Conservation (phyloP, 495 filamentous ascomycete genomes). For the Talaromyces ruber region DNA sequence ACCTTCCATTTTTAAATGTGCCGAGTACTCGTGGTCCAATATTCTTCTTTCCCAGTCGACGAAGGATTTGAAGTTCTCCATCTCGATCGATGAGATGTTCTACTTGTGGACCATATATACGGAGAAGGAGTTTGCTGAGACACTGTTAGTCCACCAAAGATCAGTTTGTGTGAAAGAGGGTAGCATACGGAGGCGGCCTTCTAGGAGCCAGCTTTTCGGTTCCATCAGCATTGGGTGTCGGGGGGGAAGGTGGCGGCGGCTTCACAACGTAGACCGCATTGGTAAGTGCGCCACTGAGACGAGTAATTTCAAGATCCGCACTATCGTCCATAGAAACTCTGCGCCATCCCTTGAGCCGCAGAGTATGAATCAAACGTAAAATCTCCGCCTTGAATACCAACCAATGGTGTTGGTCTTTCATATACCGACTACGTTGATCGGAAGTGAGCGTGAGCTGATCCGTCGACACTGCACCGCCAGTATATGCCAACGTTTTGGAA, state of each 20-base stretch:
- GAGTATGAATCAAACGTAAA: constrained; percentile 77
- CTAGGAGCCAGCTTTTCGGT: constrained; percentile 28
- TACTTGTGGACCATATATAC: constrained; percentile 93
- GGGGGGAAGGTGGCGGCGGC: constrained; percentile 55
- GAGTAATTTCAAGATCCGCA: constrained; percentile 65
- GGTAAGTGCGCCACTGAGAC: constrained; percentile 88
- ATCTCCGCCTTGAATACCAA: constrained; percentile 80
- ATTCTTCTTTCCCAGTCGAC: constrained; percentile 77
- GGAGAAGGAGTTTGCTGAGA: constrained; percentile 69
- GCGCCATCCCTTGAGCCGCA: constrained; percentile 85
- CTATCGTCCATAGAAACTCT: constrained; percentile 65
- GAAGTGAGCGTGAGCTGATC: constrained; percentile 25
- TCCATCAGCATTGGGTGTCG: constrained; percentile 25
- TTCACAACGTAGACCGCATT: constrained; percentile 94
- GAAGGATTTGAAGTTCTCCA: constrained; percentile 78
- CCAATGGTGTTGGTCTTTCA: constrained; percentile 64
- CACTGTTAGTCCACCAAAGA: not conserved
- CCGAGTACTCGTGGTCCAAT: constrained; percentile 92
- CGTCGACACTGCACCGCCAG: constrained; percentile 43
- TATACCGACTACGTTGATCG: constrained; percentile 17
- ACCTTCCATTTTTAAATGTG: constrained; percentile 91
- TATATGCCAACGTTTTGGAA: constrained; percentile 73
- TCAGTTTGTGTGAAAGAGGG: not conserved
- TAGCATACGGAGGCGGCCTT: constrained; percentile 45
- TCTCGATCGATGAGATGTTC: constrained; percentile 93